phyloP scores from a whole-genome alignment of 176 grass and related monocot genomes.

The Eragrostis curvula region DNA sequence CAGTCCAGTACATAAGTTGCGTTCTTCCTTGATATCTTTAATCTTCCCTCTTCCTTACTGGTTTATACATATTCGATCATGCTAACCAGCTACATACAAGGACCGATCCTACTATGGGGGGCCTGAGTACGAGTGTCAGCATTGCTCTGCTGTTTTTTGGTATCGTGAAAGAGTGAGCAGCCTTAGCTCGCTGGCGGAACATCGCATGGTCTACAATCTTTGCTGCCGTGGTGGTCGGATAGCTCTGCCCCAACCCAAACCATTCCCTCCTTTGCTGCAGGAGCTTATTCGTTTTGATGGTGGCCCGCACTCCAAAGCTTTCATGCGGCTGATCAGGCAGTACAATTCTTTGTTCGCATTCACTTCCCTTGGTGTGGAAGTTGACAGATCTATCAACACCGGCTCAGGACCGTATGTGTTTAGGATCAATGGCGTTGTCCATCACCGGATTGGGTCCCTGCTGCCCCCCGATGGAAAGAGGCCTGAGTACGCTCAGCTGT shows the following conservation, averaged over 20 bases:
- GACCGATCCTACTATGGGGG: too few relatives aligned
- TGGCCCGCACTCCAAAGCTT: neutral
- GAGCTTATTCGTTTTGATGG: neutral
- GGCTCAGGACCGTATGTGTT: neutral
- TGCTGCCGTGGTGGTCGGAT: neutral
- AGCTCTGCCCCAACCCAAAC: neutral
- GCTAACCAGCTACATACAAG: too few relatives aligned
- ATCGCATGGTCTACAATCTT: too few relatives aligned
- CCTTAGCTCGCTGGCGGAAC: too few relatives aligned
- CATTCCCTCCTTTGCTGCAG: neutral
- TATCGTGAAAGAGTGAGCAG: too few relatives aligned
- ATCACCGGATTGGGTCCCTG: neutral
- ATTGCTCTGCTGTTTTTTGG: too few relatives aligned
- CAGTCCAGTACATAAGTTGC: too few relatives aligned
- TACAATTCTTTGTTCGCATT: neutral
- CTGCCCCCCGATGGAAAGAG: rapidly evolving
- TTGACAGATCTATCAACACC: neutral
- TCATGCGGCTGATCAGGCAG: neutral
- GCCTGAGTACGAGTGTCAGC: too few relatives aligned
- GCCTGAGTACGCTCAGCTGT: neutral
- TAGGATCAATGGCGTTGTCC: neutral
- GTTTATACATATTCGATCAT: too few relatives aligned
- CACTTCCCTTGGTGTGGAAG: neutral
- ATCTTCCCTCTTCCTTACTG: too few relatives aligned
- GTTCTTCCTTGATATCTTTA: too few relatives aligned